A percentile compares a stretch with the other conserved stretches of the same genome.
Evolutionary conservation across 2,329 filamentous ascomycete genomes (phyloP).

Genomic region (Ilyonectria mors-panacis): DNA sequence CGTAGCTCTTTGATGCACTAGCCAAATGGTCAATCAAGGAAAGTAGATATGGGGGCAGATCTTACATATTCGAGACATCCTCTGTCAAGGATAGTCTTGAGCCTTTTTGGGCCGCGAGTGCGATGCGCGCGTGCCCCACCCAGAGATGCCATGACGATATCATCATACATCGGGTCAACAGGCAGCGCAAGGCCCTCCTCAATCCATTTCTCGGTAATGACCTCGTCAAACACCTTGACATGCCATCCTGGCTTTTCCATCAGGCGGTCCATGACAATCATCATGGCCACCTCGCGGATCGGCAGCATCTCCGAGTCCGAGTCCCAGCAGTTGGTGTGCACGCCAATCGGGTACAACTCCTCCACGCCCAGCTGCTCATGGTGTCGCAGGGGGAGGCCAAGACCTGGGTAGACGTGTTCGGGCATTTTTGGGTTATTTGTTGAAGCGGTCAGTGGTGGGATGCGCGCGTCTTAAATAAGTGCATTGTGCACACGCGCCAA

Average conservation of each 20-base stretch:
- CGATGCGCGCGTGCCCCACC: too few species aligned
- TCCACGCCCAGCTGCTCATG: background rate
- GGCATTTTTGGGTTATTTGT: slow-evolving; percentile 9
- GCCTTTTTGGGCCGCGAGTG: background rate
- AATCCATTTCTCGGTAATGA: slow-evolving; percentile 44
- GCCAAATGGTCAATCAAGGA: background rate
- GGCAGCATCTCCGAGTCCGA: slow-evolving; percentile 18
- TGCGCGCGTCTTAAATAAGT: too few species aligned
- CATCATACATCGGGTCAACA: background rate
- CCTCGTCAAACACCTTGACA: slow-evolving; percentile 44
- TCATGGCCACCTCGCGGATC: slow-evolving; percentile 54
- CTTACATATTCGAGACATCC: background rate
- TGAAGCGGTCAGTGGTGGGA: too few species aligned
- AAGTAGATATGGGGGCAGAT: background rate
- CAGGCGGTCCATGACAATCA: slow-evolving; percentile 52
- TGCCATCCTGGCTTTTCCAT: slow-evolving; percentile 57
- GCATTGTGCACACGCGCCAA: too few species aligned
- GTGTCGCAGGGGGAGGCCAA: slow-evolving; percentile 16
- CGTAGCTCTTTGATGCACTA: slow-evolving; percentile 57
- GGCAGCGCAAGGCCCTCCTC: slow-evolving; percentile 4
- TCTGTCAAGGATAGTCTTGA: background rate
- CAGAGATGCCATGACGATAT: background rate
- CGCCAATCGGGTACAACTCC: slow-evolving; percentile 10
- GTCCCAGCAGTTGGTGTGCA: slow-evolving; percentile 10
- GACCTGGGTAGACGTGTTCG: slow-evolving; percentile 9